These are phyloP conservation scores for Cardamine chenopodiifolia DNA, from an alignment of 345 rosid genomes.

Conservation along the genomic window DNA sequence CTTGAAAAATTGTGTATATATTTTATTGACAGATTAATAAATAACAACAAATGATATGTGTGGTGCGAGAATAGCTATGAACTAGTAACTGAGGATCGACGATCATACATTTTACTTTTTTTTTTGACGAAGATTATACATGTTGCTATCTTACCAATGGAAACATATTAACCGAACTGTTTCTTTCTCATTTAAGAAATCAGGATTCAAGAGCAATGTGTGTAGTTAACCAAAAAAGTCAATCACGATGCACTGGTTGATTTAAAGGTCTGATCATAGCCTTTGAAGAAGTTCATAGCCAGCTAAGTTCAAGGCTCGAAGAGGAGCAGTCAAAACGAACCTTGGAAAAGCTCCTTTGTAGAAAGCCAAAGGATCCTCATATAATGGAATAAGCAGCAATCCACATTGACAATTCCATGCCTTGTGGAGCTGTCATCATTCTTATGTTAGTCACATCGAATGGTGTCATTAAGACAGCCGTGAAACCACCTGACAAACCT, in stretches of 20 bases:
- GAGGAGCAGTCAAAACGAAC: constrained; percentile 95
- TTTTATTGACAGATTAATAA: too few species aligned
- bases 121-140: too few species aligned
- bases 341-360: constrained; percentile 93
- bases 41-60: too few species aligned
- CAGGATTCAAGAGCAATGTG: neutral
- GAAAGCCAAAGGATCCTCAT: constrained; percentile 80
- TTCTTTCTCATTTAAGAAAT: neutral
- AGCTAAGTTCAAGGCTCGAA: constrained; percentile 96
- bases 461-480: constrained; percentile 83
- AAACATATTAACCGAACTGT: neutral
- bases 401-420: constrained; percentile 70
- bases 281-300: constrained; percentile 85
- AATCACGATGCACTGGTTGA: constrained; percentile 20
- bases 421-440: constrained; percentile 96
- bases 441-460: constrained; percentile 93
- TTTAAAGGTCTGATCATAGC: constrained; percentile 53
- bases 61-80: too few species aligned
- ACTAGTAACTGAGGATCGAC: too few species aligned
- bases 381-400: constrained; percentile 71
- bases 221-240: neutral
- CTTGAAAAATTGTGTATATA: too few species aligned
- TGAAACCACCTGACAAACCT: constrained; percentile 87
- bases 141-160: neutral
- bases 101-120: too few species aligned